These are phyloP conservation scores for Amanita muscaria DNA, from an alignment of 768 basidiomycete genomes.

Conservation along the genomic window DNA sequence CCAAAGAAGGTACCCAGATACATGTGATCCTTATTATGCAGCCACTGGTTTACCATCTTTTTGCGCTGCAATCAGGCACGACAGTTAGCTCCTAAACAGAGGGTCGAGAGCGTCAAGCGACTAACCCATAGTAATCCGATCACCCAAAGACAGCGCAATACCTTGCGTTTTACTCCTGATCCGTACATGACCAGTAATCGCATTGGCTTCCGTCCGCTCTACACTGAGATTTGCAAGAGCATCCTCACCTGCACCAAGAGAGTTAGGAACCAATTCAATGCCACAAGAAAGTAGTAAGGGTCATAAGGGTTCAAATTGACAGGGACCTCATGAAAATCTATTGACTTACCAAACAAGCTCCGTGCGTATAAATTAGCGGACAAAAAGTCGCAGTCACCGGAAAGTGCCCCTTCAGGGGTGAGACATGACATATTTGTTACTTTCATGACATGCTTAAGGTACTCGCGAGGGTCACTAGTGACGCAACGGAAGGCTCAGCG, in stretches of 20 bases:
- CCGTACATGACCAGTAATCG: slow-evolving; percentile 86
- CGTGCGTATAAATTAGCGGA: slow-evolving; percentile 96
- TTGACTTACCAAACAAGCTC: slow-evolving; percentile 78
- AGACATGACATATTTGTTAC: slow-evolving; percentile 97
- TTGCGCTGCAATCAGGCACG: slow-evolving; percentile 23
- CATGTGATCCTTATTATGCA: slow-evolving; percentile 17
- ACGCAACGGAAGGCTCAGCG: slow-evolving; percentile 2
- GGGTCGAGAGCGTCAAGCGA: slow-evolving; percentile 3
- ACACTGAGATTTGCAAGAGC: slow-evolving; percentile 92
- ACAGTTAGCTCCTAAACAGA: not conserved
- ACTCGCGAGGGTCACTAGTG: slow-evolving; percentile 72
- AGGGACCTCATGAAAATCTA: no score
- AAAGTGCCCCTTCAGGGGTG: slow-evolving; percentile 90
- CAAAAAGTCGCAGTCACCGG: slow-evolving; percentile 94
- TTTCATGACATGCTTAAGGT: slow-evolving; percentile 92
- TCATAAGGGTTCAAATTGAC: no score
- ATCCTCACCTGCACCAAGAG: slow-evolving; percentile 82
- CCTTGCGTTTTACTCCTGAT: slow-evolving; percentile 98
- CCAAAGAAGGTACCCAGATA: not conserved
- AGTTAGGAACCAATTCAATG: not conserved
- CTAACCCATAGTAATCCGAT: slow-evolving; percentile 66
- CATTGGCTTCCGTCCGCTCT: slow-evolving; percentile 75
- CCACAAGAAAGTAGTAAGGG: not conserved
- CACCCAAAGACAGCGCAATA: slow-evolving; percentile 90
- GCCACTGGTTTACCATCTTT: slow-evolving; percentile 31